Evolutionary conservation across 306 rosid genomes (phyloP).

Genomic region (Elaeagnus macrophylla): DNA sequence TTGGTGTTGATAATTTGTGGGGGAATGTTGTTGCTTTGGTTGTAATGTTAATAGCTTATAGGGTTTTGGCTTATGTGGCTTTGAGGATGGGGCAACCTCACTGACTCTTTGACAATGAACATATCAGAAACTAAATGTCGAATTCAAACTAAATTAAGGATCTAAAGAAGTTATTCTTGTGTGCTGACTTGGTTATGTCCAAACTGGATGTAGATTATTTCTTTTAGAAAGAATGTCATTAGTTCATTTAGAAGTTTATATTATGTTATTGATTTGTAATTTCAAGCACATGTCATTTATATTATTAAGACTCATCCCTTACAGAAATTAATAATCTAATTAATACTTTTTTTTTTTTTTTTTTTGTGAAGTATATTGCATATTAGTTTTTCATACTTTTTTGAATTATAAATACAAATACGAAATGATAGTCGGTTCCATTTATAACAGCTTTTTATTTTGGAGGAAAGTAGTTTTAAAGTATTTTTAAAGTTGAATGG

Average conservation of each 20-base stretch:
- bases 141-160: background rate
- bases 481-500: no score
- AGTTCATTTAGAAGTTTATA: background rate
- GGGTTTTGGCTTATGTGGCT: slow-evolving; percentile 69
- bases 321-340: no score
- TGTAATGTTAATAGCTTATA: slow-evolving; percentile 66
- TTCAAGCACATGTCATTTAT: slow-evolving; percentile 3
- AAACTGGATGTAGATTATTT: slow-evolving; percentile 15
- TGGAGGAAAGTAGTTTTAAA: no score
- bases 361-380: no score
- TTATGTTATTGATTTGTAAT: slow-evolving; percentile 4
- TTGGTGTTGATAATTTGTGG: slow-evolving; percentile 51
- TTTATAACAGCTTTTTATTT: no score
- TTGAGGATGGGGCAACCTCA: slow-evolving; percentile 52
- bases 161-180: slow-evolving; percentile 10
- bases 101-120: slow-evolving; percentile 24
- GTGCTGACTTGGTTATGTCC: slow-evolving; percentile 12
- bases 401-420: no score
- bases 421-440: no score
- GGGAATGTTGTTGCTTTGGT: slow-evolving; percentile 63
- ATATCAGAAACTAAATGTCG: slow-evolving; percentile 17
- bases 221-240: slow-evolving; percentile 1
- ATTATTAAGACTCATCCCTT: background rate
- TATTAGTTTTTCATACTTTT: no score
- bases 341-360: no score